A percentile compares a stretch with the other conserved stretches of the same genome.
Evolutionary conservation across 306 rosid genomes (phyloP).

Genomic region (Hylodesmum podocarpum): DNA sequence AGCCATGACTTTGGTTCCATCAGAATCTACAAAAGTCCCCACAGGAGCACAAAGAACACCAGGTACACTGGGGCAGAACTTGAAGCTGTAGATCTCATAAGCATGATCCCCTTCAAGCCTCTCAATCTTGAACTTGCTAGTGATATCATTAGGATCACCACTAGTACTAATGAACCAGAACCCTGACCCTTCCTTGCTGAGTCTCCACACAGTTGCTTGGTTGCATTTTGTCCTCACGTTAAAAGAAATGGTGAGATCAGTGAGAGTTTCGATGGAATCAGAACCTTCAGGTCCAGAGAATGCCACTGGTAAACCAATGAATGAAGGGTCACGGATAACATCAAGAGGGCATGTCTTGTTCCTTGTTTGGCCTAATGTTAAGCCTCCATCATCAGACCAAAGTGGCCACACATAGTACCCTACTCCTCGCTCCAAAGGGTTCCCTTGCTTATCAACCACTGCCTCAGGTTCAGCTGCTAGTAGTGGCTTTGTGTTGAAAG

Average conservation of each 20-base stretch:
- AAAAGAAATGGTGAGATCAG: constrained; percentile 30
- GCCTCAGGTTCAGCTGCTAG: constrained; percentile 20
- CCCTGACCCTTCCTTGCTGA: constrained; percentile 26
- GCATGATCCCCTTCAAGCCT: constrained; percentile 39
- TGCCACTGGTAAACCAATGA: not conserved
- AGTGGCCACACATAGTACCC: constrained; percentile 40
- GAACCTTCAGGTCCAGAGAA: constrained; percentile 1
- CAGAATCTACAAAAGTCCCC: too few relatives aligned
- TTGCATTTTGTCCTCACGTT: not conserved
- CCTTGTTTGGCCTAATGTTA: constrained; percentile 24
- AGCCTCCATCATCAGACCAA: constrained; percentile 33
- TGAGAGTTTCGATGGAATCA: constrained; percentile 12
- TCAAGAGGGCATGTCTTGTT: constrained; percentile 36
- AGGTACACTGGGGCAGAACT: constrained; percentile 35
- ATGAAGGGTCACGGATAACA: constrained; percentile 31
- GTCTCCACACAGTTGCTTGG: constrained; percentile 32
- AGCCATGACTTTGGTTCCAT: too few relatives aligned
- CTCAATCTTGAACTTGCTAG: constrained; percentile 40
- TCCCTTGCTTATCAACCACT: constrained; percentile 33
- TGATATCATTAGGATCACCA: not conserved
- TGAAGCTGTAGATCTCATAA: constrained; percentile 39
- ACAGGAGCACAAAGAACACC: not conserved
- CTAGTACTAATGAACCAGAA: constrained; percentile 34
- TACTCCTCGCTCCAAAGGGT: not conserved
- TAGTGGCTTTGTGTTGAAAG: not conserved